phyloP scores from a whole-genome alignment of 495 filamentous ascomycete species.

The Annulohypoxylon moriforme region DNA sequence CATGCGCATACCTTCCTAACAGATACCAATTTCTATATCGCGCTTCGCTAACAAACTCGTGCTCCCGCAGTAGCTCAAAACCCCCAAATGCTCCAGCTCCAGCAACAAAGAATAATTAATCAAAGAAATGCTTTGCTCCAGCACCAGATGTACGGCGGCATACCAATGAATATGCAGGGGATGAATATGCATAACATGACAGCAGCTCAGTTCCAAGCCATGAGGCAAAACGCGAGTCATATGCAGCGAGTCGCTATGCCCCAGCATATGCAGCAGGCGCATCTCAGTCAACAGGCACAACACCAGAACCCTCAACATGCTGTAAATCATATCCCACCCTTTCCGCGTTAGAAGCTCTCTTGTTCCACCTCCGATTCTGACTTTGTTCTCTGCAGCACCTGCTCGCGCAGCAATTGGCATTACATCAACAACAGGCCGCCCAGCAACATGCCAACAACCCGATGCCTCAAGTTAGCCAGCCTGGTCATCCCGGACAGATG shows the following conservation, averaged over 20 bases:
- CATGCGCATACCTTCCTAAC: no score
- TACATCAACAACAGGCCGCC: slow-evolving; percentile 62
- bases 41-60: slow-evolving; percentile 27
- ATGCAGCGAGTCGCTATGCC: slow-evolving; percentile 56
- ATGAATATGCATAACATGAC: slow-evolving; percentile 57
- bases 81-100: slow-evolving; percentile 62
- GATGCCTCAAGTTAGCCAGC: slow-evolving; percentile 54
- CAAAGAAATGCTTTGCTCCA: slow-evolving; percentile 55
- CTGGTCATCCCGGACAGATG: slow-evolving; percentile 57
- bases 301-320: slow-evolving; percentile 57
- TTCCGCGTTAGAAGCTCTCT: slow-evolving; percentile 6
- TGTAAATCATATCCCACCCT: slow-evolving; percentile 20
- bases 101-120: slow-evolving; percentile 59
- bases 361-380: background rate
- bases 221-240: slow-evolving; percentile 57
- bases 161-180: slow-evolving; percentile 66
- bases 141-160: slow-evolving; percentile 57
- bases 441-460: slow-evolving; percentile 60
- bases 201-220: slow-evolving; percentile 66
- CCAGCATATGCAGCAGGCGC: slow-evolving; percentile 60
- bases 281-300: slow-evolving; percentile 60
- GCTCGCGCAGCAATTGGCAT: slow-evolving; percentile 54
- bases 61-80: slow-evolving; percentile 57
- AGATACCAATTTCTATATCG: background rate
- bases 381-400: slow-evolving; percentile 43